These are phyloP conservation scores for Thermochaetoides thermophila DNA, from an alignment of 495 filamentous ascomycete genomes.

Conservation along the genomic window DNA sequence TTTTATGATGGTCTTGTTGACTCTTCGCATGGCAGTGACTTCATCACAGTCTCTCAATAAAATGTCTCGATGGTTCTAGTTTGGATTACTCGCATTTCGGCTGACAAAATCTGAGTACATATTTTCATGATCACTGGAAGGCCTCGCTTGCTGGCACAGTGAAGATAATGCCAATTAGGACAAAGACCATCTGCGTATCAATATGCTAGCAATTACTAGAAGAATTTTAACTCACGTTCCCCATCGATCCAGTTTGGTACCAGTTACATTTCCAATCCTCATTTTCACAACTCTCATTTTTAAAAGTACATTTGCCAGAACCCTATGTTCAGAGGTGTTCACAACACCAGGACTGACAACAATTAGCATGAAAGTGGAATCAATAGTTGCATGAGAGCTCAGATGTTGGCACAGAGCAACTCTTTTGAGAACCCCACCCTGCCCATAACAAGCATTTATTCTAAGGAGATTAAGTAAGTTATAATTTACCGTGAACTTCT, in stretches of 20 bases:
- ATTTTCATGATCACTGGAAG: constrained; percentile 52
- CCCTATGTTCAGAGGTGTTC: not conserved
- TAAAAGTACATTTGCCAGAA: constrained; percentile 11
- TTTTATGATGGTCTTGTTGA: constrained; percentile 56
- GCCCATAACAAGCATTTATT: constrained; percentile 40
- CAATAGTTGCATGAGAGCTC: constrained; percentile 51
- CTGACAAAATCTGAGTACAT: constrained; percentile 15
- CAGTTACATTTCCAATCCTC: constrained; percentile 35
- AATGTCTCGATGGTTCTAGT: not conserved
- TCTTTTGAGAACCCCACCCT: constrained; percentile 34
- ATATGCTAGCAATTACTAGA: constrained; percentile 49
- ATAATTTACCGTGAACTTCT: no score
- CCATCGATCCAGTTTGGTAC: constrained; percentile 52
- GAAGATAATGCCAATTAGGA: constrained; percentile 33
- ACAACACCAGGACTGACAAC: constrained; percentile 20
- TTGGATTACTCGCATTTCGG: no score
- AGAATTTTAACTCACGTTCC: constrained; percentile 44
- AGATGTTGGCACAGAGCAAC: constrained; percentile 48
- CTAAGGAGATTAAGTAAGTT: constrained; percentile 28
- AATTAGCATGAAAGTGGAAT: constrained; percentile 46
- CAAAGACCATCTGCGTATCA: constrained; percentile 41
- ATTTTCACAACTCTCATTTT: constrained; percentile 23
- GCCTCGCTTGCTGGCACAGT: constrained; percentile 47
- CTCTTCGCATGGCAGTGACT: constrained; percentile 39
- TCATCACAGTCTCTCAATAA: constrained; percentile 33